A percentile compares a stretch with the other conserved stretches of the same genome.
Evolutionary conservation across 116 monocot species (phyloP).

Genomic region (Zostera marina): DNA sequence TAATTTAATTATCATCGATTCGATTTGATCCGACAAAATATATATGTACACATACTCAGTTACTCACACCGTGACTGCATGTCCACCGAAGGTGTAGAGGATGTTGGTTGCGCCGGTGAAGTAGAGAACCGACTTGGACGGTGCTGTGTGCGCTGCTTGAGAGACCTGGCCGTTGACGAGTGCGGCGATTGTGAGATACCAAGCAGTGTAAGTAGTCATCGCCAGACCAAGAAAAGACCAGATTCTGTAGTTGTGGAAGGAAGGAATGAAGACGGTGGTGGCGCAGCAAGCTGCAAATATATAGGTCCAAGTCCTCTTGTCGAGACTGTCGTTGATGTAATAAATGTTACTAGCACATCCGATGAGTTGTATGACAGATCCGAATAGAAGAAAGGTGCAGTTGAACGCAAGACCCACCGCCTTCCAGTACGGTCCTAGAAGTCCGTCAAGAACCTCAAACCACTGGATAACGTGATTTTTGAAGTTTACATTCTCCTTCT

Average conservation of each 20-base stretch:
- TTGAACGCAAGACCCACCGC: slow-evolving; percentile 78
- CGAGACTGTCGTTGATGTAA: slow-evolving; percentile 73
- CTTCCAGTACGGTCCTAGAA: slow-evolving; percentile 82
- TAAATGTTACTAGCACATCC: slow-evolving; percentile 82
- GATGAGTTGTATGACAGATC: slow-evolving; percentile 86
- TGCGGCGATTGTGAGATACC: slow-evolving; percentile 67
- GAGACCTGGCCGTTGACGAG: slow-evolving; percentile 56
- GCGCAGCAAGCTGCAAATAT: slow-evolving; percentile 82
- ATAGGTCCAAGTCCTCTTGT: slow-evolving; percentile 87
- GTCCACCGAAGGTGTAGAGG: slow-evolving; percentile 58
- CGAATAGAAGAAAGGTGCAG: slow-evolving; percentile 91
- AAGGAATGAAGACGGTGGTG: slow-evolving; percentile 73
- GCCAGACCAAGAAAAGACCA: slow-evolving; percentile 68
- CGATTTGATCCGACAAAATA: neutral
- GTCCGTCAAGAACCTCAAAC: slow-evolving; percentile 92
- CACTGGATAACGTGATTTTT: slow-evolving; percentile 90
- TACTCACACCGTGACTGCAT: slow-evolving; percentile 41
- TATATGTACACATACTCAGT: neutral
- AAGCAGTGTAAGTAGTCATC: slow-evolving; percentile 82
- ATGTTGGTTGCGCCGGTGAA: slow-evolving; percentile 55
- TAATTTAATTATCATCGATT: neutral
- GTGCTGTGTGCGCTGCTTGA: slow-evolving; percentile 18
- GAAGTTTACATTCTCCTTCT: slow-evolving; percentile 81
- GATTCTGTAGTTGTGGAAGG: slow-evolving; percentile 82
- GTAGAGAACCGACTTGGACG: slow-evolving; percentile 33